A percentile compares a stretch with the other conserved stretches of the same genome.
Evolutionary conservation across 306 rosid genomes (phyloP).

Genomic region (Nissolia schottii): DNA sequence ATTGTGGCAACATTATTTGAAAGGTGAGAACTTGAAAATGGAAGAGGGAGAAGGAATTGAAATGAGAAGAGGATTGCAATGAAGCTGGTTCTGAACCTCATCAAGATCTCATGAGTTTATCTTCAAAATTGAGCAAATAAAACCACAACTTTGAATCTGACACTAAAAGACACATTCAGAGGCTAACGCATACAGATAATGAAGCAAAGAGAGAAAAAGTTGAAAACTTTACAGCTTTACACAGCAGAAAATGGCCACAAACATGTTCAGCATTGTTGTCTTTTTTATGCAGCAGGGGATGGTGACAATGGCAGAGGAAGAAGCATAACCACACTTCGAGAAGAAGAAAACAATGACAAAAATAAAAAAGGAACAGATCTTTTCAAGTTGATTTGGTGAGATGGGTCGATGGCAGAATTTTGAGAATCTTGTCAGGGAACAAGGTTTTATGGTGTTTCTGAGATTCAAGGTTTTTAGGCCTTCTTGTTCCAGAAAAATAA

Average conservation of each 20-base stretch:
- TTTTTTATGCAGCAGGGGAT: not conserved
- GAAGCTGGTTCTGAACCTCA: constrained; percentile 37
- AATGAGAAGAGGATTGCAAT: constrained; percentile 17
- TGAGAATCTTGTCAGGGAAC: not conserved
- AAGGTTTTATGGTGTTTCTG: not conserved
- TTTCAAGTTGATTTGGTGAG: constrained; percentile 6
- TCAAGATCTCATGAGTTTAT: constrained; percentile 41
- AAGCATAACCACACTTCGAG: not conserved
- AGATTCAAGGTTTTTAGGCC: constrained; percentile 5
- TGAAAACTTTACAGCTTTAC: constrained; percentile 23
- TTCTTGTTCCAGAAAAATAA: not conserved
- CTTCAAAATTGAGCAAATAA: constrained; percentile 7
- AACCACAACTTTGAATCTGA: constrained; percentile 15
- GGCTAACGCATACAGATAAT: not conserved
- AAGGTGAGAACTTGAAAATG: constrained; percentile 25
- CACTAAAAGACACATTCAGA: not conserved
- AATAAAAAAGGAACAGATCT: constrained; percentile 22
- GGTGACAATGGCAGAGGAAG: not conserved
- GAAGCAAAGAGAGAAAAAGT: not conserved
- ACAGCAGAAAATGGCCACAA: not conserved
- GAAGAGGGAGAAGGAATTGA: constrained; percentile 23
- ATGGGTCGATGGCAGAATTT: constrained; percentile 23
- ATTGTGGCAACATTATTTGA: not conserved
- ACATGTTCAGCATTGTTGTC: constrained; percentile 24
- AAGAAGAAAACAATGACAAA: not conserved